Conservation (phyloP, 2,329 filamentous ascomycete species). For the Neurospora sp. region DNA sequence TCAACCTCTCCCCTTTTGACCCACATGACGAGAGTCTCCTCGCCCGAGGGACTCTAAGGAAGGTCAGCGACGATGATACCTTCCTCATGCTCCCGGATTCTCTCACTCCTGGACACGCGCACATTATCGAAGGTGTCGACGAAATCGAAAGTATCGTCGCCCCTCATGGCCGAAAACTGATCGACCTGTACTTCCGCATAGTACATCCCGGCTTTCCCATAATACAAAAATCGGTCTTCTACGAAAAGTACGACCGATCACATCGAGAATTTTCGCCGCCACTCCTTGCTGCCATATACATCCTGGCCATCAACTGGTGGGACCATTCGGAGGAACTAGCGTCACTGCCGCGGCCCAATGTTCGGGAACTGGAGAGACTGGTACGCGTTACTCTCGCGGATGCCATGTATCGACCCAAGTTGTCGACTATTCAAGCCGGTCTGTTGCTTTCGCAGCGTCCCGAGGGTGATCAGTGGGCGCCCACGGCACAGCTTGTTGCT, state of each 20-base stretch:
- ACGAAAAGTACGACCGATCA: slow-evolving; percentile 66
- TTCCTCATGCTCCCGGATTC: slow-evolving; percentile 73
- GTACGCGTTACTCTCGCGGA: slow-evolving; percentile 56
- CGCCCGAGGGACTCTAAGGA: slow-evolving; percentile 58
- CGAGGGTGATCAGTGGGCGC: slow-evolving; percentile 70
- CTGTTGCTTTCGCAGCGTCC: slow-evolving; percentile 65
- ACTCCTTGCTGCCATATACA: slow-evolving; percentile 70
- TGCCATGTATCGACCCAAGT: slow-evolving; percentile 72
- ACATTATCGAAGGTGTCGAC: slow-evolving; percentile 57
- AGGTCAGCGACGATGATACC: slow-evolving; percentile 67
- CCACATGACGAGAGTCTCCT: slow-evolving; percentile 71
- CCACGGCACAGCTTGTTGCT: slow-evolving; percentile 80
- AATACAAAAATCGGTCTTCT: slow-evolving; percentile 69
- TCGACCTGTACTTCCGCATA: slow-evolving; percentile 73
- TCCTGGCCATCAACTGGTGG: slow-evolving; percentile 85
- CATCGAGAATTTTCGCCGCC: slow-evolving; percentile 67
- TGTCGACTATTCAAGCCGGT: slow-evolving; percentile 71
- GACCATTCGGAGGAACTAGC: slow-evolving; percentile 60
- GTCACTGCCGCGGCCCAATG: slow-evolving; percentile 56
- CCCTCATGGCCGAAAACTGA: slow-evolving; percentile 65
- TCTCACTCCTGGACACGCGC: slow-evolving; percentile 61
- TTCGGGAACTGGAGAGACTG: slow-evolving; percentile 62
- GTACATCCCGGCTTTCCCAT: slow-evolving; percentile 78
- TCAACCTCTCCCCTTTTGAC: slow-evolving; percentile 72
- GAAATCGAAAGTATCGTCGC: slow-evolving; percentile 64